Evolutionary conservation across 2,329 filamentous ascomycete genomes (phyloP).

Genomic region (Macrophomina phaseolina): DNA sequence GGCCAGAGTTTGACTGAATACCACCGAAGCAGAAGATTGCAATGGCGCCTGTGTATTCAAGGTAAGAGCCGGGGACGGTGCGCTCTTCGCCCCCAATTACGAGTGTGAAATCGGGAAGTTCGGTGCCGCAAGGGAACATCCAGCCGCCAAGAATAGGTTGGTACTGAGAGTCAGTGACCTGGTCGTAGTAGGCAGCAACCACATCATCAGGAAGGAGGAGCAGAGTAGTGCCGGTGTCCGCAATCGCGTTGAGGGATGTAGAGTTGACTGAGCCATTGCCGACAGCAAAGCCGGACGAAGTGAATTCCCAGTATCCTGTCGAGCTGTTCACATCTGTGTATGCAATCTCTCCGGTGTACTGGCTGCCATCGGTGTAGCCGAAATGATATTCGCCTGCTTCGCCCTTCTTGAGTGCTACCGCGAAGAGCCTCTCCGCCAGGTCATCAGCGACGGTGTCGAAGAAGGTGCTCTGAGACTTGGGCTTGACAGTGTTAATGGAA

Average conservation of each 20-base stretch:
- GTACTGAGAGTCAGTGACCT: conserved; percentile 54
- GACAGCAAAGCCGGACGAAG: conserved; percentile 61
- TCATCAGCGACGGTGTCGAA: conserved; percentile 63
- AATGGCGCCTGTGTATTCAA: conserved; percentile 60
- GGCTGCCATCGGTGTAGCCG: conserved; percentile 63
- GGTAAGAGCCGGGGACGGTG: conserved; percentile 58
- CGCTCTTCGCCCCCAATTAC: conserved; percentile 57
- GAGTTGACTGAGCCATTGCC: conserved; percentile 51
- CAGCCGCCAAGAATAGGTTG: conserved; percentile 55
- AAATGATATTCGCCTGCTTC: conserved; percentile 58
- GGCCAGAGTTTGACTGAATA: conserved; percentile 67
- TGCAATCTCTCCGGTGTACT: conserved; percentile 64
- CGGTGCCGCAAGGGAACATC: conserved; percentile 57
- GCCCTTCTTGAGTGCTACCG: conserved; percentile 62
- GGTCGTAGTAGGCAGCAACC: conserved; percentile 64
- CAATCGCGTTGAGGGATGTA: conserved; percentile 60
- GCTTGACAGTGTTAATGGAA: conserved; percentile 52
- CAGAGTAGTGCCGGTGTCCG: conserved; percentile 74
- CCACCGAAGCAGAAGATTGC: conserved; percentile 71
- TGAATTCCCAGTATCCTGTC: conserved; percentile 70
- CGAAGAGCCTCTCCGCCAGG: conserved; percentile 62
- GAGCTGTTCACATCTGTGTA: conserved; percentile 62
- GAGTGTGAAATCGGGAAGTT: conserved; percentile 61
- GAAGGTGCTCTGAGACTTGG: conserved; percentile 60
- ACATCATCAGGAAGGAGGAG: conserved; percentile 62